Evolutionary conservation across 345 rosid species (phyloP), one percentile per base, ranked within the genome.

Genomic region (Bruguiera parviflora): DNA sequence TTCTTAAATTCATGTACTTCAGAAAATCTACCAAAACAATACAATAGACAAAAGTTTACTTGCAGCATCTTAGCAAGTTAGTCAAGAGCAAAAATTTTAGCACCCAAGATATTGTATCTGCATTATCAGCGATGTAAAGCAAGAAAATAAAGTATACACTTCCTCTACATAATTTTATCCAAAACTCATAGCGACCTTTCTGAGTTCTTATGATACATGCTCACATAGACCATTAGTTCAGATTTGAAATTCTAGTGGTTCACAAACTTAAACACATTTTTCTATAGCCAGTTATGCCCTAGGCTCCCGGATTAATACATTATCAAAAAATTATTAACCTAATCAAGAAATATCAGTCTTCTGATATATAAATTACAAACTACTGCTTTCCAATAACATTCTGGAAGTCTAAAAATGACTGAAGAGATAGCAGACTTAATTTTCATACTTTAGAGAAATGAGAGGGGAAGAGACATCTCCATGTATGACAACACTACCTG

Each of bases 1-100:
- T 89, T 91, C 80, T 84, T 88, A 83, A 94, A 91, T 70, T 83
- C 88, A 78, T 92, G 93, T 82, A 84, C 83, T 43, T 88, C 86
- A 65, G 88, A 81, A 85, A 92, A 92, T 86, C 96, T 90, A 81
- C 64, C 79, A 78, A 61, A 84, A 83, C 49, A 43, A 43, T 39
- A 73, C 58, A 39, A 86, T 27, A 62, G 47, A 60, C 61, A 27
- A 59, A 21, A 57, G n/a, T 0, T 61, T 53, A 58, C 74, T 56
- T 82, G 71, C 81, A 66, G 57, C 68, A 69, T 55, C 49, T 51
- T 66, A 64, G 62, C 21, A n/a, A 31, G 16, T 43, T 58, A 70
- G 67, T 65, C 43, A 73, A 55, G n/a, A 21, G 49, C 47, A 5
- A 66, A 31, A 74, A 57, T 9, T 16, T 19, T 35, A 56, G 62